Evolutionary conservation across 345 rosid genomes (phyloP).

Genomic region (Lumnitzera littorea): DNA sequence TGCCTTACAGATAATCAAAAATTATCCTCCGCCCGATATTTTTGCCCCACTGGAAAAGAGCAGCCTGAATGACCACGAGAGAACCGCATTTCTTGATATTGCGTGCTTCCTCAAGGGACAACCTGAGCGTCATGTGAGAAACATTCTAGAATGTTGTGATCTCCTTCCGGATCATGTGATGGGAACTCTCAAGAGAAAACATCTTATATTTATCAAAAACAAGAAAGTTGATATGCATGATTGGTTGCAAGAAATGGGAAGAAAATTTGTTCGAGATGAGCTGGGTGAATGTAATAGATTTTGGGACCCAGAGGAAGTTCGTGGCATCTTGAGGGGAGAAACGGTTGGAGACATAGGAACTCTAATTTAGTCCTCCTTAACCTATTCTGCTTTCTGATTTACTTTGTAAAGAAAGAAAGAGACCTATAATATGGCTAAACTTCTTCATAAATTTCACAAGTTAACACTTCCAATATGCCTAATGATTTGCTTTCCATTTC

Average conservation of each 20-base stretch:
- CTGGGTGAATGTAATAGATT: constrained; percentile 11
- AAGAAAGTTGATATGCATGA: constrained; percentile 18
- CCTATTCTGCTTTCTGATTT: too few relatives aligned
- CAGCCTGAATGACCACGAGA: constrained; percentile 4
- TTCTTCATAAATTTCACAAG: too few relatives aligned
- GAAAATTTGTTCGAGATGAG: constrained; percentile 15
- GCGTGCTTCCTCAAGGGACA: constrained; percentile 18
- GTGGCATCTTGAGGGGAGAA: constrained; percentile 1
- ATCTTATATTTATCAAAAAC: constrained; percentile 8
- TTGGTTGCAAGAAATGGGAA: constrained; percentile 27
- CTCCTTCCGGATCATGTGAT: constrained; percentile 4
- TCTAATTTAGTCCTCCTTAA: too few relatives aligned
- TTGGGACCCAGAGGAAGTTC: constrained; percentile 4
- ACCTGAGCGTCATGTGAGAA: background rate
- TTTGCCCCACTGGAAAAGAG: constrained; percentile 2
- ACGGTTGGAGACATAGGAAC: background rate
- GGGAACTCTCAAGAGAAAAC: constrained; percentile 5
- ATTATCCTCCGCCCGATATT: background rate
- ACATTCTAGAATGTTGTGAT: constrained; percentile 3
- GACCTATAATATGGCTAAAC: too few relatives aligned
- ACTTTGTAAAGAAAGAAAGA: too few relatives aligned
- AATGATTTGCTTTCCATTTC: background rate
- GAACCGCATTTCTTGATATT: constrained; percentile 14
- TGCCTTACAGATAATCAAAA: constrained; percentile 1
- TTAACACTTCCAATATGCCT: background rate